These are phyloP conservation scores for Populus hybrid DNA, from an alignment of 441 rosid species.

Conservation along the genomic window DNA sequence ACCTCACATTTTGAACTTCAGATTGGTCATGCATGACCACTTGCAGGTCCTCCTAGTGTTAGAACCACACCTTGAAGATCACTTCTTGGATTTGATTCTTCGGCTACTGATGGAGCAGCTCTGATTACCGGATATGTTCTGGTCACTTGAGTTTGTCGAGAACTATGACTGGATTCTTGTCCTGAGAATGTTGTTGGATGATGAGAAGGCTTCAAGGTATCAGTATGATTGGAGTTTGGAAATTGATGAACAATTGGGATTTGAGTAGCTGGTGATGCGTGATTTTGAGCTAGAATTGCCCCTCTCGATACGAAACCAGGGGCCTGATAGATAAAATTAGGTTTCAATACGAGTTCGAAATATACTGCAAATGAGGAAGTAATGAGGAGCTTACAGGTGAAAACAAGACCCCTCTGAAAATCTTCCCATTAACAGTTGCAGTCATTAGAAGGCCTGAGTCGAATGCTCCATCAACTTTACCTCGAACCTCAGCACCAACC, in stretches of 20 bases:
- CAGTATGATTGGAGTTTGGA: constrained; percentile 19
- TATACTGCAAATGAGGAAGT: background rate
- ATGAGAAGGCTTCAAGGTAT: constrained; percentile 20
- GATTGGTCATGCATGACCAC: constrained; percentile 21
- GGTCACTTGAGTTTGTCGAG: constrained; percentile 19
- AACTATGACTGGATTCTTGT: constrained; percentile 23
- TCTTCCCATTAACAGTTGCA: constrained; percentile 61
- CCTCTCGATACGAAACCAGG: constrained; percentile 30
- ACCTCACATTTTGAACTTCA: background rate
- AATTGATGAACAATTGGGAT: constrained; percentile 22
- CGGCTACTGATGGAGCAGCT: constrained; percentile 22
- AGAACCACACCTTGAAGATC: constrained; percentile 67
- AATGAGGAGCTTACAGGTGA: constrained; percentile 45
- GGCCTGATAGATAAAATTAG: constrained; percentile 29
- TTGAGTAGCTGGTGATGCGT: constrained; percentile 27
- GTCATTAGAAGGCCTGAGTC: constrained; percentile 69
- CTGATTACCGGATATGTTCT: constrained; percentile 22
- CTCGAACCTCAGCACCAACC: constrained; percentile 66
- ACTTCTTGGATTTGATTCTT: constrained; percentile 41
- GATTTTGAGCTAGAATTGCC: constrained; percentile 27
- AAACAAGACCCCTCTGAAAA: constrained; percentile 67
- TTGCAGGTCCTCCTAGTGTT: constrained; percentile 67
- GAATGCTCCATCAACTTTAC: constrained; percentile 67
- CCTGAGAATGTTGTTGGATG: constrained; percentile 16
- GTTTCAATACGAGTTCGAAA: background rate